Conservation (phyloP, 129 eudicot genomes). For the Deinandra increscens region DNA sequence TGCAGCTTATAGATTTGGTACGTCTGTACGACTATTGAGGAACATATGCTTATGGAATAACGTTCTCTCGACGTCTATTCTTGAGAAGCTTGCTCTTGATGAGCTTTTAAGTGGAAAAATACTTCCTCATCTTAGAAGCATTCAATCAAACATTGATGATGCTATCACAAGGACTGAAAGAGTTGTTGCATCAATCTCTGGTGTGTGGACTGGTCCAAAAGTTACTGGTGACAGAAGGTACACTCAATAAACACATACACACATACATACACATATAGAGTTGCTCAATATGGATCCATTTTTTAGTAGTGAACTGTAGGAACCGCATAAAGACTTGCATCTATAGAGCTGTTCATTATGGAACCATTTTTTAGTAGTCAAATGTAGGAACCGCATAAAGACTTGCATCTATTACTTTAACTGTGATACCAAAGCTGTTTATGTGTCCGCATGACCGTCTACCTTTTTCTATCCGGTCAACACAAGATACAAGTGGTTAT, state of each 20-base stretch:
- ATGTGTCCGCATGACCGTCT: neutral
- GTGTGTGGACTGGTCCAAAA: constrained; percentile 81
- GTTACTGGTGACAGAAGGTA: constrained; percentile 68
- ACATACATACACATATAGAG: too few species aligned
- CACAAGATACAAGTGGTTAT: neutral
- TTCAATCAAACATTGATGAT: constrained; percentile 69
- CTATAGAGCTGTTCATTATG: neutral
- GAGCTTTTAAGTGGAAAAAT: constrained; percentile 73
- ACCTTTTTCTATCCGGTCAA: neutral
- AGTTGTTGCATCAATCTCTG: constrained; percentile 62
- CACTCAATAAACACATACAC: neutral
- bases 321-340: too few species aligned
- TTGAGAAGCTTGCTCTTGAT: constrained; percentile 87
- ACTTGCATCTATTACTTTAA: neutral
- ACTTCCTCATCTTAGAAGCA: constrained; percentile 89
- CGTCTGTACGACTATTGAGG: constrained; percentile 73
- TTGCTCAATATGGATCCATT: too few species aligned
- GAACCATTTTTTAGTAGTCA: neutral
- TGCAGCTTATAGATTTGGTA: constrained; percentile 85
- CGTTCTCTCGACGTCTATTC: constrained; percentile 58
- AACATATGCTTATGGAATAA: constrained; percentile 85
- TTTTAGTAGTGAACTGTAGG: too few species aligned
- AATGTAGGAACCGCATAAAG: neutral
- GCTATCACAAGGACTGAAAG: constrained; percentile 81
- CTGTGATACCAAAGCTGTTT: neutral